These are phyloP conservation scores for Saturnispora quitensis DNA, from an alignment of 805 yeast genomes.

Conservation along the genomic window DNA sequence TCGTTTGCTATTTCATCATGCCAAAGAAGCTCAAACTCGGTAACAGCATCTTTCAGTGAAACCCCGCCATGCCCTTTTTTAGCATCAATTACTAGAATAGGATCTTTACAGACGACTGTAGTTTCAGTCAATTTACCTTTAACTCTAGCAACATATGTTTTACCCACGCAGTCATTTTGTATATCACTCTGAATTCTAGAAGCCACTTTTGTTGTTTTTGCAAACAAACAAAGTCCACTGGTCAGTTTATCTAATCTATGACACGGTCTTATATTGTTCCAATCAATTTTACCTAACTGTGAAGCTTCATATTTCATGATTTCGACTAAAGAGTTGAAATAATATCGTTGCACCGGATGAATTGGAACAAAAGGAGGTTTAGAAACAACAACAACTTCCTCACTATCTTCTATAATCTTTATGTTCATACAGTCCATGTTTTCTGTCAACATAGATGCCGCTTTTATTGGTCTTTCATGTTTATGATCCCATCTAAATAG, in stretches of 20 bases:
- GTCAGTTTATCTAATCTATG: slow-evolving; percentile 48
- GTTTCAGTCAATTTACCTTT: slow-evolving; percentile 32
- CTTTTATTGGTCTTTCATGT: slow-evolving; percentile 24
- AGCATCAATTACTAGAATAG: slow-evolving; percentile 27
- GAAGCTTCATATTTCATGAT: slow-evolving; percentile 30
- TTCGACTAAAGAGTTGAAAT: slow-evolving; percentile 38
- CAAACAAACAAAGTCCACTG: slow-evolving; percentile 42
- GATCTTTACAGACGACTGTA: slow-evolving; percentile 28
- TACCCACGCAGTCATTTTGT: slow-evolving; percentile 25
- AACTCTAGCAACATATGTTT: slow-evolving; percentile 40
- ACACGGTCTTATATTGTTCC: slow-evolving; percentile 27
- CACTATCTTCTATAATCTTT: slow-evolving; percentile 17
- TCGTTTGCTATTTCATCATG: slow-evolving; percentile 26
- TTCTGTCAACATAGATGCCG: slow-evolving; percentile 9
- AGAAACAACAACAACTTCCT: slow-evolving; percentile 33
- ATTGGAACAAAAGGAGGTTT: slow-evolving; percentile 49
- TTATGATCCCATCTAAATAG: slow-evolving; percentile 21
- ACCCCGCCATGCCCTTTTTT: slow-evolving; percentile 23
- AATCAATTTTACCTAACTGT: background rate
- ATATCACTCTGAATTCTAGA: slow-evolving; percentile 28
- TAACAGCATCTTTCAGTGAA: slow-evolving; percentile 16
- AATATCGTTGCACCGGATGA: slow-evolving; percentile 42
- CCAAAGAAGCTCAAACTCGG: slow-evolving; percentile 18
- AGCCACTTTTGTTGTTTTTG: slow-evolving; percentile 30
- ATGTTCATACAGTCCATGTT: background rate